Evolutionary conservation across 768 basidiomycete species (phyloP).

Genomic region (Boletus pseudopeckii): DNA sequence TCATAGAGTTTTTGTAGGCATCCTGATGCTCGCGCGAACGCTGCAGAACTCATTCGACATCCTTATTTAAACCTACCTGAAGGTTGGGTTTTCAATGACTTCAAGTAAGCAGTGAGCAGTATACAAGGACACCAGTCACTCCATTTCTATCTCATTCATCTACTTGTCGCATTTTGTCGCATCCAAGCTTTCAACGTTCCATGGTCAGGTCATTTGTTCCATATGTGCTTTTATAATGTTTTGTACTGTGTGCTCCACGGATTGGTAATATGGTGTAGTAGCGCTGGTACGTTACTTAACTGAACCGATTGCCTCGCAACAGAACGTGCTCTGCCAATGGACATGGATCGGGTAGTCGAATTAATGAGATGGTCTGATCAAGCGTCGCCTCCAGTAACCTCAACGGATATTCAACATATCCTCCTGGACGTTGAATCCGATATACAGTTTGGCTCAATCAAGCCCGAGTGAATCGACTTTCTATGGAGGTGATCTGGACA

Average conservation of each 20-base stretch:
- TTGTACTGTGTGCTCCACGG: slow-evolving; percentile 24
- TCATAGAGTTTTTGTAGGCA: slow-evolving; percentile 44
- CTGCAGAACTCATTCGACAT: slow-evolving; percentile 76
- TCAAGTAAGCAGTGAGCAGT: slow-evolving; percentile 24
- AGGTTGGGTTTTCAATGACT: slow-evolving; percentile 72
- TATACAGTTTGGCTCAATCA: slow-evolving; percentile 20
- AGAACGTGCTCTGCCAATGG: background rate
- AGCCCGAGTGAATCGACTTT: slow-evolving; percentile 66
- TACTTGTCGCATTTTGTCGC: slow-evolving; percentile 22
- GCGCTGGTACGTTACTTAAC: slow-evolving; percentile 34
- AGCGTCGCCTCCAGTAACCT: too few species aligned
- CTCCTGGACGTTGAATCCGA: too few species aligned
- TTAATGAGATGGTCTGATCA: background rate
- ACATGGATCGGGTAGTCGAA: background rate
- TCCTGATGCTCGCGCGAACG: slow-evolving; percentile 78
- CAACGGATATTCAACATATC: too few species aligned
- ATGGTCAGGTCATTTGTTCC: slow-evolving; percentile 22
- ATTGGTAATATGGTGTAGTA: slow-evolving; percentile 29
- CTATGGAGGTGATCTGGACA: slow-evolving; percentile 67
- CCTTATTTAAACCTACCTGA: slow-evolving; percentile 69
- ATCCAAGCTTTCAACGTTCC: slow-evolving; percentile 17
- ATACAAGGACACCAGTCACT: slow-evolving; percentile 15
- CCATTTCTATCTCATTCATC: slow-evolving; percentile 27
- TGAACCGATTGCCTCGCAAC: slow-evolving; percentile 4
- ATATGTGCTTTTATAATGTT: slow-evolving; percentile 35